Evolutionary conservation across 768 basidiomycete species (phyloP), one percentile per base, ranked within the genome.

Genomic region (Pisolithus sp.): DNA sequence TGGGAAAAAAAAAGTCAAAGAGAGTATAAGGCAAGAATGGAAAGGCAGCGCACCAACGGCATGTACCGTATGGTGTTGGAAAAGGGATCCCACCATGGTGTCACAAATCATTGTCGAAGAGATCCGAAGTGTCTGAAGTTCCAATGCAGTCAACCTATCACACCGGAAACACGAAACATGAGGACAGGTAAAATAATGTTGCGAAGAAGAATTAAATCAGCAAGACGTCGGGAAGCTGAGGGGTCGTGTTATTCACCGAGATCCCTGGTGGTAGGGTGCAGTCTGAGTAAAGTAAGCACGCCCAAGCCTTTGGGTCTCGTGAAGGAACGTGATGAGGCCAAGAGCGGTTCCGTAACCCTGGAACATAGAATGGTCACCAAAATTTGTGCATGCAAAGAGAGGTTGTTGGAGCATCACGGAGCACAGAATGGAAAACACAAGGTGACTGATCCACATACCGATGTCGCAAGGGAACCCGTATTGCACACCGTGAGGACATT

Each of bases 331-430:
- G 65, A 98, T 95, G 57, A 96, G 75, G 21, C 95, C 95, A 10
- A 98, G 73, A 2, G 94, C 94, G 2, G 94, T 98, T 15, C 94
- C 94, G 68, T 96, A 95, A 20, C 93, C 94, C 93, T 94, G 30
- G 30, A 9, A 59, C n/a, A 50, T 49, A 31, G 45, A 31, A 30
- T 9, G 50, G 30, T 15, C 15, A 44, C 17, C 9, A 41, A 44
- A 42, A 28, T 47, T 48, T 45, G 60, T 51, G 38, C 37, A 53
- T 6, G 36, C 5, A 7, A 2, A 24, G 23, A 49, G 31, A 21
- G 42, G 18, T 45, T 45, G 43, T 43, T 23, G 21, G 13, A 26
- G n/a, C 7, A 45, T 18, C 46, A 44, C n/a, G 18, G 10, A 51
- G 30, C 12, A 34, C 34, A 34, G 34, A 34, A 34, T 34, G 31